Evolutionary conservation across 768 basidiomycete genomes (phyloP), one percentile per base, ranked within the genome.

Genomic region (Russula ochroleuca): DNA sequence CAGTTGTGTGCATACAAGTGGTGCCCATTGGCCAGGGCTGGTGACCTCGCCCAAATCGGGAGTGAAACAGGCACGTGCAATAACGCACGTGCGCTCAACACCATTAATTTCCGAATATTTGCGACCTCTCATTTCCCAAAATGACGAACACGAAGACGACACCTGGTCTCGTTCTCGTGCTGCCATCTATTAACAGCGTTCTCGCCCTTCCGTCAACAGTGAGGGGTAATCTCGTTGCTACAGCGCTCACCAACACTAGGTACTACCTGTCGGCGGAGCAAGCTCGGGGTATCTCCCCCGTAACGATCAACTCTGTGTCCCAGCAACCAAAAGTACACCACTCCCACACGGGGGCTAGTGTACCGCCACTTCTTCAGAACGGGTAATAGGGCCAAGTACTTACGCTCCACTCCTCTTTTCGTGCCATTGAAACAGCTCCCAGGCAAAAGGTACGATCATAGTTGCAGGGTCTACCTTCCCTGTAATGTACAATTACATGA

Each of bases 221-320:
- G 21, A 61, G 52, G 41, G 35, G 62, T 5, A 47, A 40, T 59
- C 51, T 50, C 51, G 57, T 63, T 59, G 57, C 62, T 53, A 58
- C 21, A 49, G 40, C 62, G 50, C 50, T 45, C n/a, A 52, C 57
- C 21, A 14, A 14, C 35, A 17, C 43, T 37, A 23, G 51, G 49
- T 8, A 54, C 54, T 15, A 28, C 54, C 5, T 25, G 31, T 59
- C 54, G 57, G 57, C 54, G 62, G 62, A 58, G 43, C 25, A 54
- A 23, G 19, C 15, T 53, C 59, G 17, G 51, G 23, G 5, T 4
- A 54, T 43, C 14, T 37, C 40, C 45, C 5, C 23, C 31, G 53
- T 21, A 54, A 41, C 59, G 25, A 54, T 55, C 51, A 59, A 35
- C 13, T 25, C 52, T 21, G 14, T 31, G n/a, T 49, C 45, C 41